Evolutionary conservation across 148 eudicot species (phyloP).

Genomic region (Pharnaceum exiguum): DNA sequence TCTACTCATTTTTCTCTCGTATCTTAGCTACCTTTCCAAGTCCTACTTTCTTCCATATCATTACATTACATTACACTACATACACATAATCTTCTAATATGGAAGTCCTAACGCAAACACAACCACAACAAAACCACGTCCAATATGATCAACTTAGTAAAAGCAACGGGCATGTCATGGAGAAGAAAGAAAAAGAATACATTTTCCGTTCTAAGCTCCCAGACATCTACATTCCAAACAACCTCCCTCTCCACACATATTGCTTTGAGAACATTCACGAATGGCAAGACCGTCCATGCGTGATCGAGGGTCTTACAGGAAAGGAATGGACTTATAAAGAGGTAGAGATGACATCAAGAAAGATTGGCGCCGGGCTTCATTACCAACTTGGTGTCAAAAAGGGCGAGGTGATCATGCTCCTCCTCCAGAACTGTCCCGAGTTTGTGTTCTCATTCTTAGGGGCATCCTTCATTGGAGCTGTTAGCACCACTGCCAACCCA

Average conservation of each 20-base stretch:
- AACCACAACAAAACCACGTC: background rate
- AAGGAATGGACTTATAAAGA: conserved; percentile 30
- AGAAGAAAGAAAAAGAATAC: conserved; percentile 17
- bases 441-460: conserved; percentile 50
- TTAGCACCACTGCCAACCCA: conserved; percentile 48
- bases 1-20: too few species aligned
- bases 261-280: conserved; percentile 34
- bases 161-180: too few species aligned
- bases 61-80: too few species aligned
- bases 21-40: too few species aligned
- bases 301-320: conserved; percentile 34
- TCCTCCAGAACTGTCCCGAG: conserved; percentile 48
- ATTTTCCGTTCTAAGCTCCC: conserved; percentile 66
- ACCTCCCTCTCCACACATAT: conserved; percentile 46
- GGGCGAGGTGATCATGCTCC: conserved; percentile 48
- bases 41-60: too few species aligned
- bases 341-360: conserved; percentile 26
- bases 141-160: background rate
- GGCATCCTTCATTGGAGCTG: conserved; percentile 36
- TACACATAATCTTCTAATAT: too few species aligned
- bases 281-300: conserved; percentile 23
- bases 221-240: conserved; percentile 52
- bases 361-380: conserved; percentile 19
- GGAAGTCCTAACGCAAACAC: too few species aligned
- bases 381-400: conserved; percentile 19